Evolutionary conservation across 352 stramenopile genomes (phyloP).

Genomic region (Peronospora farinosa): DNA sequence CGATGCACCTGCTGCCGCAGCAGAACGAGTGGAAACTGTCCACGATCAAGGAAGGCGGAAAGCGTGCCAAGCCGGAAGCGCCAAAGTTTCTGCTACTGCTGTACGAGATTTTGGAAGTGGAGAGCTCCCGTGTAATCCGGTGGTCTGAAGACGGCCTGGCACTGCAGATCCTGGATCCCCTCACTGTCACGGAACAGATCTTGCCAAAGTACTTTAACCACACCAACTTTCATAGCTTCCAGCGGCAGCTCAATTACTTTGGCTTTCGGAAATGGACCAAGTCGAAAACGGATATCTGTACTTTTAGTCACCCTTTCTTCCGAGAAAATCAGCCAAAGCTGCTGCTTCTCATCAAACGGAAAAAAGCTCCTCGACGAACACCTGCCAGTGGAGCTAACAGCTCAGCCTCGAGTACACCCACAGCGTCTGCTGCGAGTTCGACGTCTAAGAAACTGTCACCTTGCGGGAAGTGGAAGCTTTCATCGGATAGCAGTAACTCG

Average conservation of each 20-base stretch:
- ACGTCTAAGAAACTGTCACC: constrained; percentile 36
- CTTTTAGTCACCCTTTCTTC: constrained; percentile 80
- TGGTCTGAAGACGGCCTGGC: constrained; percentile 71
- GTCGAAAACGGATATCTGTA: constrained; percentile 81
- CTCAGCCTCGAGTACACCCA: constrained; percentile 5
- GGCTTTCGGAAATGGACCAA: constrained; percentile 86
- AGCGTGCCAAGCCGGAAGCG: constrained; percentile 44
- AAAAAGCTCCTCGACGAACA: constrained; percentile 58
- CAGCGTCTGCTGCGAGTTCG: constrained; percentile 5
- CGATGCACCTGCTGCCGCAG: constrained; percentile 1
- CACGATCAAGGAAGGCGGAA: constrained; percentile 35
- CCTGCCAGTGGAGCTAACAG: constrained; percentile 10
- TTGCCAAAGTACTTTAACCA: constrained; percentile 92
- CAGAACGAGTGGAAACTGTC: constrained; percentile 22
- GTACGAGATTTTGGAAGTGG: constrained; percentile 71
- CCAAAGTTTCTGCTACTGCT: constrained; percentile 80
- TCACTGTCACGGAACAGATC: constrained; percentile 64
- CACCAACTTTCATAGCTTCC: constrained; percentile 88
- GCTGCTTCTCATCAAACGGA: constrained; percentile 74
- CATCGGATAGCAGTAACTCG: constrained; percentile 13
- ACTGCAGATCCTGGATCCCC: constrained; percentile 69
- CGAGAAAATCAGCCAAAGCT: constrained; percentile 64
- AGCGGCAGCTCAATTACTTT: constrained; percentile 92
- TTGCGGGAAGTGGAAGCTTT: constrained; percentile 43
- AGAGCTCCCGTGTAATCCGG: constrained; percentile 63